Evolutionary conservation across 1,139 yeast species (phyloP).

Genomic region (Meyerozyma guilliermondii): DNA sequence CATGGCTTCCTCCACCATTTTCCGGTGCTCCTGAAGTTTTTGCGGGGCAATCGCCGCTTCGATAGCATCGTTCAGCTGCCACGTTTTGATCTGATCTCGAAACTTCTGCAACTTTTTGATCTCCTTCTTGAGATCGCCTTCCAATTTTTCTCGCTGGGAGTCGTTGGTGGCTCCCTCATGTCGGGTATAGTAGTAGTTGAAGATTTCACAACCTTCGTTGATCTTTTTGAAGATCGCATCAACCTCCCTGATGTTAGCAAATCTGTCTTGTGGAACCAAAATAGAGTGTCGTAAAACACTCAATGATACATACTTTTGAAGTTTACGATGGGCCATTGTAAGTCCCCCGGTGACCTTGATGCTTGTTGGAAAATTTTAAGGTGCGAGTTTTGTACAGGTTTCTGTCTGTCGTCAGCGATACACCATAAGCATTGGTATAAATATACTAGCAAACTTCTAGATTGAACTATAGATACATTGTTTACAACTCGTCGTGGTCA

Average conservation of each 20-base stretch:
- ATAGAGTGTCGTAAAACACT: not conserved
- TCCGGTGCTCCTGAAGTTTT: slow-evolving; percentile 38
- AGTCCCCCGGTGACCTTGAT: not conserved
- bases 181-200: slow-evolving; percentile 41
- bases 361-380: slow-evolving; percentile 1
- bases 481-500: slow-evolving; percentile 50
- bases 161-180: slow-evolving; percentile 37
- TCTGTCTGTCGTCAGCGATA: not conserved
- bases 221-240: slow-evolving; percentile 24
- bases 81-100: slow-evolving; percentile 24
- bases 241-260: slow-evolving; percentile 17
- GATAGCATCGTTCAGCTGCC: slow-evolving; percentile 38
- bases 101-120: slow-evolving; percentile 24
- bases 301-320: slow-evolving; percentile 39
- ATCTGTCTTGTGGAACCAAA: not conserved
- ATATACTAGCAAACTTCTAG: not conserved
- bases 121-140: slow-evolving; percentile 23
- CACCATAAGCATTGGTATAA: not conserved
- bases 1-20: slow-evolving; percentile 45
- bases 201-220: slow-evolving; percentile 25
- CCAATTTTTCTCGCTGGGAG: slow-evolving; percentile 24
- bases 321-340: slow-evolving; percentile 38
- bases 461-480: slow-evolving; percentile 2
- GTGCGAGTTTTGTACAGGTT: not conserved
- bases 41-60: slow-evolving; percentile 39